Evolutionary conservation across 352 stramenopile species (phyloP), one percentile per base, ranked within the genome.

Genomic region (Globisporangium orthogonon): DNA sequence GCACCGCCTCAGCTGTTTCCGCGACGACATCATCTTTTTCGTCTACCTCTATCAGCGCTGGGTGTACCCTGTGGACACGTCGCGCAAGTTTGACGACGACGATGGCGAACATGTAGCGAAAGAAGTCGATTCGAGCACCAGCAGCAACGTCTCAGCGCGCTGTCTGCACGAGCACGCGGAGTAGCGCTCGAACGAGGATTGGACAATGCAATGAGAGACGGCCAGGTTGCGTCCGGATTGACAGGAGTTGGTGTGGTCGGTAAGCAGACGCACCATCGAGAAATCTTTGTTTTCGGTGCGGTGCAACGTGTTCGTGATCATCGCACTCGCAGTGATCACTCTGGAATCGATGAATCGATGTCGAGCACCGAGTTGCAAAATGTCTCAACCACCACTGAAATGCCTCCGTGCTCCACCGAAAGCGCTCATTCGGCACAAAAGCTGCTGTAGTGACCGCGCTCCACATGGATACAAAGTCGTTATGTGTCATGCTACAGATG

Each of bases 21-120:
- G 89, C 6, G 89, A 97, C 57, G 89, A 97, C 62, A 78, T 97
- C 31, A 75, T 97, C 41, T 97, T 97, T 70, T 62, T 95, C 52
- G 69, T 96, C 43, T 96, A 97, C 61, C 56, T 96, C 23, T 93
- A 93, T 61, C 89, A 97, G 71, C 79, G 86, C n/a, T 97, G 83
- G 71, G 84, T 96, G 18, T 97, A 97, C 52, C 86, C 81, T 3
- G 83, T 96, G 9, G 90, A 97, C 64, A 65, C 28, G 40, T 30
- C 54, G 0, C 71, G 76, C 44, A 70, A 73, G 53, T 74, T 75
- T 46, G 71, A 80, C 35, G 71, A 80, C 30, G 71, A 80, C 40
- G 65, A 76, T 18, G 71, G 67, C 2, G 17, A 58, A 30, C 28
- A 46, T 2, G 3, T 13, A 11, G 39, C 7, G n/a, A n/a, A 44